Percentiles rank a stretch among this genome's conserved stretches.
Conservation (phyloP, 768 basidiomycete species). For the Panaeolus cyanescens region DNA sequence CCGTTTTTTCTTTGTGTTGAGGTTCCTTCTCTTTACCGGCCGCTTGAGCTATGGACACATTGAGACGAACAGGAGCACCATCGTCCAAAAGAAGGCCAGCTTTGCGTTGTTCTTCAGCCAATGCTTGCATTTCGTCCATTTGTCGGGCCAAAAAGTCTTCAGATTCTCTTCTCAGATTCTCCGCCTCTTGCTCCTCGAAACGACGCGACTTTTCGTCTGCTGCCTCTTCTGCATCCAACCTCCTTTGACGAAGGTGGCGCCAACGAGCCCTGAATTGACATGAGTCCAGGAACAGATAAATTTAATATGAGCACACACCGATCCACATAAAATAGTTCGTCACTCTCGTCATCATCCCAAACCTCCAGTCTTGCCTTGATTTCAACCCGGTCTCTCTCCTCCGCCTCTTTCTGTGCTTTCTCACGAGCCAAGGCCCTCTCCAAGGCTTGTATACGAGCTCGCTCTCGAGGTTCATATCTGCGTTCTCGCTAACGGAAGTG, state of each 20-base stretch:
- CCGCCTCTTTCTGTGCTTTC: slow-evolving; percentile 68
- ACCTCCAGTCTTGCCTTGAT: slow-evolving; percentile 82
- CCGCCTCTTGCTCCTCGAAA: slow-evolving; percentile 84
- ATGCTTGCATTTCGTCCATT: slow-evolving; percentile 94
- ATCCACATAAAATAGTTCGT: slow-evolving; percentile 91
- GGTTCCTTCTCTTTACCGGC: slow-evolving; percentile 45
- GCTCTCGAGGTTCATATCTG: slow-evolving; percentile 89
- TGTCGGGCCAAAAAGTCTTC: slow-evolving; percentile 93
- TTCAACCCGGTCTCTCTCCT: slow-evolving; percentile 79
- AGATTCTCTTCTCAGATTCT: slow-evolving; percentile 85
- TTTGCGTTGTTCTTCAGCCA: slow-evolving; percentile 89
- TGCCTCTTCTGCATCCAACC: slow-evolving; percentile 76
- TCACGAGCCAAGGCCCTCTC: slow-evolving; percentile 79
- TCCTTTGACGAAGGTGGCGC: slow-evolving; percentile 74
- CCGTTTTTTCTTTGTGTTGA: slow-evolving; percentile 51
- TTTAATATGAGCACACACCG: slow-evolving; percentile 50
- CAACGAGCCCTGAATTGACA: slow-evolving; percentile 75
- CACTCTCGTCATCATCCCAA: slow-evolving; percentile 92
- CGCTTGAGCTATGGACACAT: slow-evolving; percentile 65
- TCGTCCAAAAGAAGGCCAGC: slow-evolving; percentile 91
- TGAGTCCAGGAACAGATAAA: not conserved
- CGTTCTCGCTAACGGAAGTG: slow-evolving; percentile 72
- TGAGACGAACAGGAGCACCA: slow-evolving; percentile 86
- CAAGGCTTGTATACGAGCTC: slow-evolving; percentile 73
- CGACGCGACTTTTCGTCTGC: slow-evolving; percentile 83